Base-by-base conservation (phyloP, 306 rosid genomes). In the Cicer bijugum region DNA sequence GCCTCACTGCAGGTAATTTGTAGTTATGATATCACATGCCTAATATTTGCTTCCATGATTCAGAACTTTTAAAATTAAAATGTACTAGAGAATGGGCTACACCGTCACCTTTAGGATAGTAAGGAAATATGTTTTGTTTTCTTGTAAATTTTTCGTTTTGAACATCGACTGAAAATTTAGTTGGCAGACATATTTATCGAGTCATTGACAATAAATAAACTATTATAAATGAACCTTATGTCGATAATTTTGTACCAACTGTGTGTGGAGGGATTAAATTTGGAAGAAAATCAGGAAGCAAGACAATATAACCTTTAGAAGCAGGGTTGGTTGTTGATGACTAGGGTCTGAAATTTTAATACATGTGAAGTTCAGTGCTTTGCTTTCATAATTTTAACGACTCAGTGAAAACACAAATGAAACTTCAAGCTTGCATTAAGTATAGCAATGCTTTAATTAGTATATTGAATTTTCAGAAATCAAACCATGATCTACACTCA, bases 1-100 rank as follows among this genome's bases (percentile, higher is more conserved):
- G 73, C 84, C 84, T 67, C 92, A 8, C 78, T 81, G n/a, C 75
- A 80, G 97, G 98, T 93, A 91, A 87, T 23, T 12, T 84, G 6
- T 19, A 15, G 59, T 78, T 60, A 52, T 10, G 8, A 56, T 2
- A 28, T 28, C 76, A 59, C 47, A 20, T 74, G 7, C 39, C 23
- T 43, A 11, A n/a, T 71, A 23, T 16, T 44, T 51, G 12, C 39
- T 7, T 0, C 57, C 17, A n/a, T 50, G 72, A 73, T 58, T 72
- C 40, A 28, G 60, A 56, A 75, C 40, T 33, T 50, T 3, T 4
- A 28, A 28, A 28, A 28, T 42, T 17, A 50, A 51, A 38, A 48
- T 37, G 69, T 17, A 63, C 20, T 47, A 45, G 35, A 3, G 35
- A 28, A 28, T 28, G 35, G 35, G 35, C 5, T 4, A 28, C 35